phyloP scores from a whole-genome alignment of 106 monocot genomes.

The Cymbidium sinense region DNA sequence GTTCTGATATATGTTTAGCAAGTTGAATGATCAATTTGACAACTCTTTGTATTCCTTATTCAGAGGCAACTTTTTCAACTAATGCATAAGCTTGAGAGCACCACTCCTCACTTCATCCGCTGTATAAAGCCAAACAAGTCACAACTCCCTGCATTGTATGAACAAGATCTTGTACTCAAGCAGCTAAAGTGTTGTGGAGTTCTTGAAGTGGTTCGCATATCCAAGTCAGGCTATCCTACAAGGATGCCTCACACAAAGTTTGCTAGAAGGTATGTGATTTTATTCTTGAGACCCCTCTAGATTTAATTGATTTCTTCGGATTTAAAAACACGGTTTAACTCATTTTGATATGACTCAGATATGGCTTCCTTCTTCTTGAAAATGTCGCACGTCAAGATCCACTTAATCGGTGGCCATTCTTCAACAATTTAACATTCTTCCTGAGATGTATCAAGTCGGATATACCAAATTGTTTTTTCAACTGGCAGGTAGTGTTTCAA shows the following conservation, averaged over 20 bases:
- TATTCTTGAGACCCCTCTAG: not conserved
- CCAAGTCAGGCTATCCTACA: constrained; percentile 88
- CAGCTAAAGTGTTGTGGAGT: constrained; percentile 94
- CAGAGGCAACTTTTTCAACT: constrained; percentile 94
- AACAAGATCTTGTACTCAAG: constrained; percentile 77
- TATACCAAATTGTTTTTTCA: constrained; percentile 94
- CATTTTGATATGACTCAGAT: constrained; percentile 27
- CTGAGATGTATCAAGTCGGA: constrained; percentile 99
- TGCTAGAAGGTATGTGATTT: constrained; percentile 55
- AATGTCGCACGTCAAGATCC: constrained; percentile 84
- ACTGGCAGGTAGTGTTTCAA: constrained; percentile 62
- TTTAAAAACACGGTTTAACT: not conserved
- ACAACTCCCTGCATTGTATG: constrained; percentile 68
- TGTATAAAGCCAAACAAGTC: constrained; percentile 91
- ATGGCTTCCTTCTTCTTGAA: constrained; percentile 94
- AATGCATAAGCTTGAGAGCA: constrained; percentile 87
- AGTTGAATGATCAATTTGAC: not conserved
- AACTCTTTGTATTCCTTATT: constrained; percentile 3
- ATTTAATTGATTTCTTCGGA: not conserved
- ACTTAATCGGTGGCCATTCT: constrained; percentile 91
- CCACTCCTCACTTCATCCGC: constrained; percentile 92
- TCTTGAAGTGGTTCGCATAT: constrained; percentile 91
- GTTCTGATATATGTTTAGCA: too few relatives aligned
- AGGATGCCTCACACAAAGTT: constrained; percentile 93
- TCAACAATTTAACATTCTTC: constrained; percentile 89